Conservation (phyloP, 1,284 basidiomycete species). For the Cutaneotrichosporon cavernicola region DNA sequence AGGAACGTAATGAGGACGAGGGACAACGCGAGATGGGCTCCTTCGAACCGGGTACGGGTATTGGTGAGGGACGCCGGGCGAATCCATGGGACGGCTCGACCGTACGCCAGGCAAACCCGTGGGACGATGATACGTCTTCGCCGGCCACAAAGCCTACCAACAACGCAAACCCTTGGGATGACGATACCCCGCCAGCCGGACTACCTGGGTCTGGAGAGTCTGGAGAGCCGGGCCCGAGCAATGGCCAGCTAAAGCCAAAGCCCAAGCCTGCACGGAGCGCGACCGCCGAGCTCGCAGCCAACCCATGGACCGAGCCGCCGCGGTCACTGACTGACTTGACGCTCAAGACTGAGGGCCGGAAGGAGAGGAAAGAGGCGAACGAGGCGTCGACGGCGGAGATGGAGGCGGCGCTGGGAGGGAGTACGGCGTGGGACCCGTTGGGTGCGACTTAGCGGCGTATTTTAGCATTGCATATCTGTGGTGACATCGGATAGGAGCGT, state of each 20-base stretch:
- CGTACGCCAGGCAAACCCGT: slow-evolving; percentile 27
- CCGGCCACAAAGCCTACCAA: neutral
- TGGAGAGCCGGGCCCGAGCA: neutral
- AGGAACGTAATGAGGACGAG: slow-evolving; percentile 33
- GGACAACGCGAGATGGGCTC: slow-evolving; percentile 17
- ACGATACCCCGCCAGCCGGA: neutral
- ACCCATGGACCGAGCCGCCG: slow-evolving; percentile 28
- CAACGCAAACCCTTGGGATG: neutral
- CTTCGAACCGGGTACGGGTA: slow-evolving; percentile 28
- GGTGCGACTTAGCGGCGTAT: slow-evolving; percentile 42
- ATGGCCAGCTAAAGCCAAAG: neutral
- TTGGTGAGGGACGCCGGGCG: slow-evolving; percentile 25
- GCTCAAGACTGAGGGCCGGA: neutral
- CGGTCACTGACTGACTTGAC: slow-evolving; percentile 18
- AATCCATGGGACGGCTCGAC: no score
- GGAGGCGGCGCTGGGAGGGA: slow-evolving; percentile 41
- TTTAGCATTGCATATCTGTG: neutral
- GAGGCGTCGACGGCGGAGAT: slow-evolving; percentile 14
- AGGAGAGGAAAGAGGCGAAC: slow-evolving; percentile 8
- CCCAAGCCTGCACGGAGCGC: neutral
- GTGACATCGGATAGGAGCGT: neutral
- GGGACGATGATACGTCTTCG: slow-evolving; percentile 12
- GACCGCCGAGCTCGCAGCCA: slow-evolving; percentile 11
- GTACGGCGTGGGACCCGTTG: slow-evolving; percentile 50
- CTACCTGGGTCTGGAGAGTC: neutral